Conservation (phyloP, 192 early-diverging fungal genomes). For the Coemansia umbellata region DNA sequence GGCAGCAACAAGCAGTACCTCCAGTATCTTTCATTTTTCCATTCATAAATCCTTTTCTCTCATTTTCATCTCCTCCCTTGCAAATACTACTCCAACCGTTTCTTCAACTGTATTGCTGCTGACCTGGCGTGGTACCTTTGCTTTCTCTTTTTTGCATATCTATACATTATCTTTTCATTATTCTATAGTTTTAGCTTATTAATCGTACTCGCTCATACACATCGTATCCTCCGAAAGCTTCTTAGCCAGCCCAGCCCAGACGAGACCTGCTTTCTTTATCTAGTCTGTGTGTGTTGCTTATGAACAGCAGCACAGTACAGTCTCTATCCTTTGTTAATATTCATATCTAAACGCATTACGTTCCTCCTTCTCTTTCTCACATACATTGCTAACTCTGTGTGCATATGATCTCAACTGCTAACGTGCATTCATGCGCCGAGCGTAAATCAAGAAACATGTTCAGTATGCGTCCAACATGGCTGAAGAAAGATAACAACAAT, state of each 20-base stretch:
- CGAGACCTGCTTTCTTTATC: no score
- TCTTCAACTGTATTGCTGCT: not conserved
- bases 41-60: not conserved
- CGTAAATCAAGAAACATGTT: constrained; percentile 43
- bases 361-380: no score
- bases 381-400: not conserved
- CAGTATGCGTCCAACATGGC: constrained; percentile 44
- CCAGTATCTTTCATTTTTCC: constrained; percentile 2
- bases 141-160: not conserved
- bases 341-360: no score
- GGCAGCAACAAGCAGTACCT: constrained; percentile 1
- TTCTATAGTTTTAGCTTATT: not conserved
- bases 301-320: no score
- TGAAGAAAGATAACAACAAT: constrained; percentile 23
- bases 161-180: not conserved
- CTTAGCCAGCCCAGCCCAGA: no score
- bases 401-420: constrained; percentile 34
- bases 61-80: constrained; percentile 1
- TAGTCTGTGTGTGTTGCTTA: no score
- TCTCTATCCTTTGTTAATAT: no score
- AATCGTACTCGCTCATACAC: no score
- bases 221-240: no score
- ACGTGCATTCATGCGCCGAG: constrained; percentile 41
- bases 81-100: not conserved
- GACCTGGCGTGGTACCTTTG: not conserved